Evolutionary conservation across 108 stramenopile genomes (phyloP), one percentile per base, ranked within the genome.

Genomic region (Mayamaea pseudoterrestris): DNA sequence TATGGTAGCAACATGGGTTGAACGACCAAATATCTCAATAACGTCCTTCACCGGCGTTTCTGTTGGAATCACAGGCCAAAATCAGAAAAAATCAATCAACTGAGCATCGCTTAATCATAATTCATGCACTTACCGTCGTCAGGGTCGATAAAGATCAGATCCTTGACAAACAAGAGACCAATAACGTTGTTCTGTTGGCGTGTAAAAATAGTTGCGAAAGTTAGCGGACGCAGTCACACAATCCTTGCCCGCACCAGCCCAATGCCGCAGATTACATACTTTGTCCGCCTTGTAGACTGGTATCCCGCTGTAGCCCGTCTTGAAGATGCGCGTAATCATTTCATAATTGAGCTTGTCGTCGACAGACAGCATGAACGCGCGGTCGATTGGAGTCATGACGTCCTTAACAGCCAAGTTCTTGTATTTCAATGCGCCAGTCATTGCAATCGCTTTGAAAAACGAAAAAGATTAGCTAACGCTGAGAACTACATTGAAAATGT

Each of bases 111-210:
- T n/a, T n/a, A n/a, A n/a, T n/a, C n/a, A n/a, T n/a, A n/a, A n/a
- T n/a, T n/a, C n/a, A n/a, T n/a, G n/a, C n/a, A n/a, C n/a, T n/a
- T n/a, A 25, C 82, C 85, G 66, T 97, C 95, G 53, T 94, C 95
- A 4, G 95, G 96, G 63, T 96, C 95, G 22, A 99, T 62, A 53
- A 99, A 96, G 60, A 98, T 98, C 4, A 99, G 78, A 52, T 99
- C 98, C 69, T 99, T 99, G 44, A 93, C 93, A 50, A 96, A 87
- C 13, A 99, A 69, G 34, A 99, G 53, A 17, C 98, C 96, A 30
- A 97, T 83, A 14, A 98, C 67, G 59, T 93, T 90, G 61, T 95
- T 68, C 56, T 66, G 11, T 2, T 43, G 21, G 1, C 13, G 30
- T 31, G 35, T 1, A 8, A 34, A 34, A n/a, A n/a, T n/a, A n/a